Conservation (phyloP, 257 asterid species). For the Petunia secreta region DNA sequence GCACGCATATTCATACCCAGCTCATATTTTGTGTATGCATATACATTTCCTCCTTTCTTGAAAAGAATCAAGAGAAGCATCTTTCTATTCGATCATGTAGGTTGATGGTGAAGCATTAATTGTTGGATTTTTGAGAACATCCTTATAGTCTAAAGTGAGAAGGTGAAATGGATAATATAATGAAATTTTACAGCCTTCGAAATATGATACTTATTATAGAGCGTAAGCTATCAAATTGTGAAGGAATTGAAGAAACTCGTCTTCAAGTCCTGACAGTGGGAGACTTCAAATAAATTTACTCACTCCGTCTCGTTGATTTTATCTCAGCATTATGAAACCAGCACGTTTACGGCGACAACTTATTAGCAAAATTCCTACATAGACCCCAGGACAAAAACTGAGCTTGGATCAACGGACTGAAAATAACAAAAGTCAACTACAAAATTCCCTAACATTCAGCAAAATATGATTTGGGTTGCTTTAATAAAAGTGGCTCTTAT, state of each 20-base stretch:
- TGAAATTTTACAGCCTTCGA: background rate
- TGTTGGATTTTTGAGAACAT: background rate
- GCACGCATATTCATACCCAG: background rate
- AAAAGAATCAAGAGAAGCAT: background rate
- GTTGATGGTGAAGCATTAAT: background rate
- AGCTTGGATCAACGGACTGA: no score
- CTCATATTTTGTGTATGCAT: background rate
- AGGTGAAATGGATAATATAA: background rate
- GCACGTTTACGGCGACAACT: background rate
- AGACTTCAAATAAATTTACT: background rate
- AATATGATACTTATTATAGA: background rate
- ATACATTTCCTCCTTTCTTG: background rate
- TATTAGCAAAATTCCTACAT: no score
- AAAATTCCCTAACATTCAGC: no score
- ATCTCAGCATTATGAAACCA: background rate
- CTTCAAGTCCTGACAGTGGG: background rate
- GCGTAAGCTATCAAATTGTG: background rate
- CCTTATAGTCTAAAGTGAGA: background rate
- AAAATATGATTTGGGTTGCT: no score
- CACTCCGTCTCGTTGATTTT: no score
- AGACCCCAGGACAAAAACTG: no score
- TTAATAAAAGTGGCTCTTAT: no score
- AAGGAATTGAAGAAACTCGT: background rate
- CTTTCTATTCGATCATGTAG: background rate
- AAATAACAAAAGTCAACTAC: no score